These are phyloP conservation scores for Neurospora crassa DNA, from an alignment of 2,329 filamentous ascomycete species.

Conservation along the genomic window DNA sequence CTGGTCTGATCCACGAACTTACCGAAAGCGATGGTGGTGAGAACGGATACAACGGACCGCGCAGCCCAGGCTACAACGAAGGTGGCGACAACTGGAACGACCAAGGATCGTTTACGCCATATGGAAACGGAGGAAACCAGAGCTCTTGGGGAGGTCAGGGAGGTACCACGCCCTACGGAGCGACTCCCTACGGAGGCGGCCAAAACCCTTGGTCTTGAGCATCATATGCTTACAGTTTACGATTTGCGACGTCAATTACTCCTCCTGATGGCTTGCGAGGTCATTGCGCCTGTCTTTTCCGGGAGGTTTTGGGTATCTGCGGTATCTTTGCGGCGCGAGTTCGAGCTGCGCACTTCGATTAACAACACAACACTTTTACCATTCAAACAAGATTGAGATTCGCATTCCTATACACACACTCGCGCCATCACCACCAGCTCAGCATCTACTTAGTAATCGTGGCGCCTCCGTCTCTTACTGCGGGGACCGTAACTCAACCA, in stretches of 20 bases:
- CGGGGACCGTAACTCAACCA: background rate
- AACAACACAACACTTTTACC: background rate
- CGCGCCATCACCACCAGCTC: background rate
- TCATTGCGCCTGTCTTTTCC: background rate
- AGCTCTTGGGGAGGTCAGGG: slow-evolving; percentile 57
- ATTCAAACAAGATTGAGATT: background rate
- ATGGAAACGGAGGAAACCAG: slow-evolving; percentile 43
- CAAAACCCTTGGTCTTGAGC: slow-evolving; percentile 38
- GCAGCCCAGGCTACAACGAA: slow-evolving; percentile 57
- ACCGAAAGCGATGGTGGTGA: slow-evolving; percentile 36
- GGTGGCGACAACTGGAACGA: slow-evolving; percentile 48
- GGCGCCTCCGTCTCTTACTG: background rate
- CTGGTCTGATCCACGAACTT: slow-evolving; percentile 51
- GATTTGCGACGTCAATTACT: background rate
- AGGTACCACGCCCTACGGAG: slow-evolving; percentile 35
- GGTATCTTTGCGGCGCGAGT: background rate
- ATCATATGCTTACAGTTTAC: background rate
- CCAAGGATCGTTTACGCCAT: slow-evolving; percentile 62
- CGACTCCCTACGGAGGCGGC: slow-evolving; percentile 41
- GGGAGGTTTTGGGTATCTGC: background rate
- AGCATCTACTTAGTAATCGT: background rate
- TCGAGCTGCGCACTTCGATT: background rate
- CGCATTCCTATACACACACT: background rate
- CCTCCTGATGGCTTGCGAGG: background rate
- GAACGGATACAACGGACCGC: slow-evolving; percentile 51